phyloP scores from a whole-genome alignment of 2,329 filamentous ascomycete species.

The Cercospora berteroae region DNA sequence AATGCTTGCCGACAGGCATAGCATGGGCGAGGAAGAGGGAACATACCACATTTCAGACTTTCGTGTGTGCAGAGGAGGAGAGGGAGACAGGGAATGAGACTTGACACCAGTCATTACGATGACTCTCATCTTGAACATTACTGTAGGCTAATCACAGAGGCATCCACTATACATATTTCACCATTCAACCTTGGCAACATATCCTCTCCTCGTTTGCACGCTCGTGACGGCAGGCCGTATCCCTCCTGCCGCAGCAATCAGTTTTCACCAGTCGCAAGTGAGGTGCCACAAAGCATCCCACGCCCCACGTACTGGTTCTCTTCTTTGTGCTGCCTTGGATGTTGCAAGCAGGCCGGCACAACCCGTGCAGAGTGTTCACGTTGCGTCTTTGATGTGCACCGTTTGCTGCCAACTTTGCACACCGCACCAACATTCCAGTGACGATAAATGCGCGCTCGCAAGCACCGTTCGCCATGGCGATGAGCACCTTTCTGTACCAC shows the following conservation, averaged over 20 bases:
- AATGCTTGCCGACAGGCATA: constrained; percentile 10
- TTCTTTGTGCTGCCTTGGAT: constrained; percentile 7
- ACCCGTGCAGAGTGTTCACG: neutral
- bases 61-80: constrained; percentile 2
- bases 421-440: neutral
- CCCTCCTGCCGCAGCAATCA: neutral
- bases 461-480: constrained; percentile 21
- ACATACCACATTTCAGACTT: constrained; percentile 14
- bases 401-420: constrained; percentile 6
- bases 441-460: neutral
- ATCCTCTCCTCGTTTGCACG: neutral
- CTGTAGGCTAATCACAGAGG: constrained; percentile 19
- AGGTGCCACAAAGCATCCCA: neutral
- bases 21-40: constrained; percentile 6
- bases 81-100: constrained; percentile 3
- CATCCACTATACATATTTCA: constrained; percentile 4
- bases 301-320: constrained; percentile 2
- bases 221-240: neutral
- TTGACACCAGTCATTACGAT: constrained; percentile 13
- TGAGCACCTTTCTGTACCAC: constrained; percentile 28
- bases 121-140: constrained; percentile 13
- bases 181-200: neutral
- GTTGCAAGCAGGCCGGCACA: neutral
- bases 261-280: neutral
- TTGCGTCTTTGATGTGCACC: neutral